Evolutionary conservation across 306 rosid genomes (phyloP), one percentile per base, ranked within the genome.

Genomic region (Vigna mungo): DNA sequence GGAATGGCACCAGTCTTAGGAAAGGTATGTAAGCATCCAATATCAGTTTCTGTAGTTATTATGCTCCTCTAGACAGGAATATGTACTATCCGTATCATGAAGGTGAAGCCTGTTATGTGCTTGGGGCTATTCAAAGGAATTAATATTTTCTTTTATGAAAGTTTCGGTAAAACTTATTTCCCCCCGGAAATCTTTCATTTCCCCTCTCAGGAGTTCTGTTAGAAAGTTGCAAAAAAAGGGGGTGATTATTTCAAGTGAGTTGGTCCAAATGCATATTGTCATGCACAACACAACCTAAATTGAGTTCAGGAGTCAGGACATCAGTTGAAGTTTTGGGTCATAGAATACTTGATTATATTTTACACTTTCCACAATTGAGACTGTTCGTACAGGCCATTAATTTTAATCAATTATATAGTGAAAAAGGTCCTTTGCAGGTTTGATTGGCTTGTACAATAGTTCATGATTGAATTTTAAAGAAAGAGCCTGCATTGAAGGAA

Each of bases 1-100:
- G 98, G 98, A 79, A 92, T 92, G 96, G 97, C 98, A 76, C 97
- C 97, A 39, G 94, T 95, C 43, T 74, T 95, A 71, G 98, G 98
- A 82, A 95, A 92, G 98, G 98, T 95, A 87, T 51, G 69, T 46
- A 75, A 44, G 41, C 74, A 48, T 69, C 58, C 47, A 70, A 54
- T 68, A 41, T 9, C 14, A 62, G 23, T 60, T 15, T 68, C 55
- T 67, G 75, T 63, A 60, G 72, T 84, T 70, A 48, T 49, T 74
- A 21, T 75, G 47, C 39, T 61, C 41, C 39, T 61, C 41, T 49
- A 18, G 59, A 52, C 15, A 53, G 34, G 34, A 55, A 55, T 59
- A 34, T 66, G 48, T 68, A 69, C 55, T 78, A 54, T 46, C 60
- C 66, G 32, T 69, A 73, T 61, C 13, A 27, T 39, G 63, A 23